Evolutionary conservation across 2,329 filamentous ascomycete genomes (phyloP), one percentile per base, ranked within the genome.

Genomic region (Geosmithia morbida): DNA sequence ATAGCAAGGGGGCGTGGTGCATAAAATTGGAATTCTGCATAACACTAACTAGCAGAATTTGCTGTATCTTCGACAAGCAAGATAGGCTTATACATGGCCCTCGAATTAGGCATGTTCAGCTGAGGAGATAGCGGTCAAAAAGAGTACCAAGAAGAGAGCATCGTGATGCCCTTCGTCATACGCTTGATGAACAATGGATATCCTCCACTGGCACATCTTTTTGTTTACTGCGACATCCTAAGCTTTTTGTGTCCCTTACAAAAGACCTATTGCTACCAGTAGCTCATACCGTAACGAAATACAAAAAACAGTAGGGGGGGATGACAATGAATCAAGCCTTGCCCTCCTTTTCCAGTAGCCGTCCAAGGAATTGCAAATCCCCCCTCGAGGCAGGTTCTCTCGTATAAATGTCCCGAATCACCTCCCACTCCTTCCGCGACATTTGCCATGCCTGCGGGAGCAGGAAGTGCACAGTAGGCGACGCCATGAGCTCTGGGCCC

Each of bases 391-490:
- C 73, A 0, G 79, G 77, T 48, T 87, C 80, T 11, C 72, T 69
- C 45, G 80, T 73, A 20, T 87, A 71, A 14, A 90, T 81, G 40
- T 75, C 71, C 46, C 75, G 72, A 51, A 96, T 76, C 26, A 92
- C 77, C 48, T 76, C 71, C 75, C 92, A 83, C 58, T 94, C 85
- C 16, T 75, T 67, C n/a, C 76, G 70, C 43, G 80, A 72, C 70
- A 85, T 86, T 45, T 75, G 74, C 18, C 74, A 77, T 1, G 81
- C 82, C 52, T 85, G 80, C 5, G 79, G 76, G 43, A 87, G 67
- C 4, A 89, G 66, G 54, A 87, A 83, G 20, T 77, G 71, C 8
- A 86, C 78, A 0, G 82, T 84, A 0, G 82, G 77, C 16, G 77
- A 75, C 19, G 68, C 69, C 13, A 81, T 74, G 43, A 83, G 68